phyloP scores from a whole-genome alignment of 768 basidiomycete species.

The Boletellus ananas region DNA sequence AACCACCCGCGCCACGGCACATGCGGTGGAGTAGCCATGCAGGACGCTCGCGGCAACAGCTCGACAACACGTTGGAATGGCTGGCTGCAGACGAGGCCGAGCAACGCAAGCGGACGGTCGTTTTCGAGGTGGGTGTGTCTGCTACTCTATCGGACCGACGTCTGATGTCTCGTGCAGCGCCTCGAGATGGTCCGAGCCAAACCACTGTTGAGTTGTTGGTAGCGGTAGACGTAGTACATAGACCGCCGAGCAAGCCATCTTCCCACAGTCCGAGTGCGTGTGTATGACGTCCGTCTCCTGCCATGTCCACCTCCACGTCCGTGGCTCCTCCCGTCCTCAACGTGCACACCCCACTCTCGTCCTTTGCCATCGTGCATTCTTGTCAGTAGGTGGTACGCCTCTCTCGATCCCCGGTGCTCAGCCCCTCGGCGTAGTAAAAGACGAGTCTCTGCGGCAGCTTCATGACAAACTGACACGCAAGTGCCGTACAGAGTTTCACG shows the following conservation, averaged over 20 bases:
- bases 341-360: slow-evolving; percentile 72
- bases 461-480: slow-evolving; percentile 74
- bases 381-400: slow-evolving; percentile 40
- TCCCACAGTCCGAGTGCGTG: too few relatives aligned
- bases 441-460: slow-evolving; percentile 60
- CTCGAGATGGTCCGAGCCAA: slow-evolving; percentile 67
- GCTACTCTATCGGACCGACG: not conserved
- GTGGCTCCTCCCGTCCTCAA: slow-evolving; percentile 49
- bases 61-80: slow-evolving; percentile 42
- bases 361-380: slow-evolving; percentile 73
- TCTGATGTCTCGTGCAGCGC: slow-evolving; percentile 43
- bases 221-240: slow-evolving; percentile 6
- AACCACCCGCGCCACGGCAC: slow-evolving; percentile 41
- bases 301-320: slow-evolving; percentile 20
- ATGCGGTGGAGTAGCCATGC: slow-evolving; percentile 34
- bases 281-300: not conserved
- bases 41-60: slow-evolving; percentile 24
- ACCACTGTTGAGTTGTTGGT: slow-evolving; percentile 75
- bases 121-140: slow-evolving; percentile 59
- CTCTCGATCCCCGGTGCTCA: slow-evolving; percentile 5
- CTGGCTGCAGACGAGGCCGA: slow-evolving; percentile 38
- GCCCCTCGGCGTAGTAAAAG: slow-evolving; percentile 46
- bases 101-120: slow-evolving; percentile 52
- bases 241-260: not conserved
- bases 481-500: slow-evolving; percentile 51